Conservation (phyloP, 2,329 filamentous ascomycete genomes). For the Albophoma yamanashiensis region DNA sequence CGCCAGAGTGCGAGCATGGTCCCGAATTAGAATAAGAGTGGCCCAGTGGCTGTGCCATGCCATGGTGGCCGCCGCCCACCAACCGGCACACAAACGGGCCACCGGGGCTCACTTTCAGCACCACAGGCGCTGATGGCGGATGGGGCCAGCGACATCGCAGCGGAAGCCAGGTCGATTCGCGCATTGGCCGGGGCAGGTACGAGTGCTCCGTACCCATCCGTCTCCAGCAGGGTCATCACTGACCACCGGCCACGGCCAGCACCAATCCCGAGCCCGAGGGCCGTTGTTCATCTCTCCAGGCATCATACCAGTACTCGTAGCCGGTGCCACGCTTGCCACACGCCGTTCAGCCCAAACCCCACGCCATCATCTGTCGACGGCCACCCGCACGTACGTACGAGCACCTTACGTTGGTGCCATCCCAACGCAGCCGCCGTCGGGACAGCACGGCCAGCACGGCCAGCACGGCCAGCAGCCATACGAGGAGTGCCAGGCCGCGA, state of each 20-base stretch:
- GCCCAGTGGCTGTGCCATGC: conserved; percentile 19
- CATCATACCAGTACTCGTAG: too few relatives aligned
- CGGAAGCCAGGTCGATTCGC: background rate
- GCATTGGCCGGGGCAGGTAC: background rate
- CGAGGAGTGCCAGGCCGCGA: background rate
- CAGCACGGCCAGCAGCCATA: background rate
- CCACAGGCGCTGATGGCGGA: background rate
- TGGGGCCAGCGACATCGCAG: background rate
- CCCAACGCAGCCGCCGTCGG: background rate
- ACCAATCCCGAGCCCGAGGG: background rate
- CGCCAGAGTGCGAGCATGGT: conserved; percentile 1
- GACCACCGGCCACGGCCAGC: background rate
- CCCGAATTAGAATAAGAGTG: conserved; percentile 23
- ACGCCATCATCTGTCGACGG: background rate
- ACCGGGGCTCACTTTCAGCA: background rate
- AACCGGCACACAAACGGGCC: background rate
- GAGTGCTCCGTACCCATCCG: background rate
- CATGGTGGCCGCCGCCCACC: conserved; percentile 9
- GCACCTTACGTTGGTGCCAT: too few relatives aligned
- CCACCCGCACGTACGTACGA: background rate
- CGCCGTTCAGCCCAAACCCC: background rate
- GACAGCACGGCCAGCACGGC: background rate
- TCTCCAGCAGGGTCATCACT: background rate
- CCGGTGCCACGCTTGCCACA: background rate
- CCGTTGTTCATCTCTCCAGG: background rate